Evolutionary conservation across 192 early-diverging fungal genomes (phyloP).

Genomic region (Podochytrium sp.): DNA sequence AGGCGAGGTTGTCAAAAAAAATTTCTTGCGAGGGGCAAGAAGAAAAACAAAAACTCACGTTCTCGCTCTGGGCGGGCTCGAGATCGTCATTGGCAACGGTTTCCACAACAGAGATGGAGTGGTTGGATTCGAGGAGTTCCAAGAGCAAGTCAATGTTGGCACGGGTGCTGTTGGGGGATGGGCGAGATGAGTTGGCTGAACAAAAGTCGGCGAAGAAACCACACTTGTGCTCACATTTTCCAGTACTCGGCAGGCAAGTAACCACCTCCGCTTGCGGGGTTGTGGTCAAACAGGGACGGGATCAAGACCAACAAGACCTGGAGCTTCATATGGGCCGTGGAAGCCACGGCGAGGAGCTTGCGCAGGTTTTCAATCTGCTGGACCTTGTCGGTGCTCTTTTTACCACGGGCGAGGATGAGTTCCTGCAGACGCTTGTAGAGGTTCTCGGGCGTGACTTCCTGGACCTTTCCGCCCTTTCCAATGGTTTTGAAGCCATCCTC

Average conservation of each 20-base stretch:
- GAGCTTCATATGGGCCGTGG: slow-evolving; percentile 77
- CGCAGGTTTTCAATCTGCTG: slow-evolving; percentile 74
- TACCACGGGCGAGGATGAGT: slow-evolving; percentile 83
- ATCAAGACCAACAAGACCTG: slow-evolving; percentile 85
- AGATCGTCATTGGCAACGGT: slow-evolving; percentile 61
- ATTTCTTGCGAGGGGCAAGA: not conserved
- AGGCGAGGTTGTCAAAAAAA: not conserved
- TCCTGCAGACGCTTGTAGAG: slow-evolving; percentile 84
- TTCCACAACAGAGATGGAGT: slow-evolving; percentile 72
- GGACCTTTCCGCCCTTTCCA: slow-evolving; percentile 54
- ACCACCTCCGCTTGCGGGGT: slow-evolving; percentile 59
- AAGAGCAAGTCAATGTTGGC: slow-evolving; percentile 79
- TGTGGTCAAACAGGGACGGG: slow-evolving; percentile 87
- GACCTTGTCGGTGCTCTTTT: slow-evolving; percentile 90
- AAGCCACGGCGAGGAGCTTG: slow-evolving; percentile 60
- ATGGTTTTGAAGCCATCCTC: slow-evolving; percentile 56
- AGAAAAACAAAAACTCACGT: slow-evolving; percentile 10
- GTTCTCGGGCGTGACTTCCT: slow-evolving; percentile 70
- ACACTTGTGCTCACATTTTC: slow-evolving; percentile 56
- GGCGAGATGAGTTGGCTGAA: too few relatives aligned
- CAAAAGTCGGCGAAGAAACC: slow-evolving; percentile 3
- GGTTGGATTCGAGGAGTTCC: slow-evolving; percentile 76
- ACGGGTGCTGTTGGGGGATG: slow-evolving; percentile 39
- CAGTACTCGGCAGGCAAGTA: slow-evolving; percentile 82
- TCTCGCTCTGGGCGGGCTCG: slow-evolving; percentile 32